Conservation (phyloP, 805 yeast species). For the Teunomyces barrocoloradensis region DNA sequence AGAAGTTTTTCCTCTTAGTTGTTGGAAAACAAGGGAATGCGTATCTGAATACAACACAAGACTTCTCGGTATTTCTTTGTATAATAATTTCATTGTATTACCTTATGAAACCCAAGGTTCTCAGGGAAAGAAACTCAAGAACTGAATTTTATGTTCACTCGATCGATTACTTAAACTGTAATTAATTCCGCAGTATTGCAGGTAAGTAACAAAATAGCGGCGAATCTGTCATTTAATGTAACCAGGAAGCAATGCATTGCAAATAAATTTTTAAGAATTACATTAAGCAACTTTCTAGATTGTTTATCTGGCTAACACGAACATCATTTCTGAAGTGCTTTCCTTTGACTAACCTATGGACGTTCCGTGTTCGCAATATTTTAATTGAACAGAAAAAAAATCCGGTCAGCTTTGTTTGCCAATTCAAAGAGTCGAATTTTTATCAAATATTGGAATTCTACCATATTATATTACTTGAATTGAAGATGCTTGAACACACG, state of each 20-base stretch:
- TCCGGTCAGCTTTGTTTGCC: too few species aligned
- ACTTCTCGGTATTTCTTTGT: constrained; percentile 31
- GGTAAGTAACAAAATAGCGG: background rate
- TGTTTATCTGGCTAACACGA: too few species aligned
- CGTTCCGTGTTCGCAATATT: too few species aligned
- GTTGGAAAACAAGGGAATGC: constrained; percentile 27
- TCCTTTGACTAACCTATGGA: too few species aligned
- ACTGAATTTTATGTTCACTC: constrained; percentile 2
- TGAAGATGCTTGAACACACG: constrained; percentile 5
- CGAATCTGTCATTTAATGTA: background rate
- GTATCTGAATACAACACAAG: constrained; percentile 30
- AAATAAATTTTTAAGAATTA: too few species aligned
- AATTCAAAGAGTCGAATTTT: too few species aligned
- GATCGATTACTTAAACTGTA: constrained; percentile 5
- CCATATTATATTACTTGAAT: background rate
- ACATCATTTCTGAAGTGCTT: too few species aligned
- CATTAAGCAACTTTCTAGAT: too few species aligned
- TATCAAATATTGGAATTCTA: too few species aligned
- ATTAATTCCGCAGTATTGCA: background rate
- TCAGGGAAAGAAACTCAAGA: background rate
- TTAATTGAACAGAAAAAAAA: too few species aligned
- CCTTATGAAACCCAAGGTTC: background rate
- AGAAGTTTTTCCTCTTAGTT: constrained; percentile 15
- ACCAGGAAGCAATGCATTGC: background rate
- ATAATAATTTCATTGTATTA: constrained; percentile 26